Base-by-base conservation (phyloP, 1,139 yeast species). In the Sugiyamaella pinicola region DNA sequence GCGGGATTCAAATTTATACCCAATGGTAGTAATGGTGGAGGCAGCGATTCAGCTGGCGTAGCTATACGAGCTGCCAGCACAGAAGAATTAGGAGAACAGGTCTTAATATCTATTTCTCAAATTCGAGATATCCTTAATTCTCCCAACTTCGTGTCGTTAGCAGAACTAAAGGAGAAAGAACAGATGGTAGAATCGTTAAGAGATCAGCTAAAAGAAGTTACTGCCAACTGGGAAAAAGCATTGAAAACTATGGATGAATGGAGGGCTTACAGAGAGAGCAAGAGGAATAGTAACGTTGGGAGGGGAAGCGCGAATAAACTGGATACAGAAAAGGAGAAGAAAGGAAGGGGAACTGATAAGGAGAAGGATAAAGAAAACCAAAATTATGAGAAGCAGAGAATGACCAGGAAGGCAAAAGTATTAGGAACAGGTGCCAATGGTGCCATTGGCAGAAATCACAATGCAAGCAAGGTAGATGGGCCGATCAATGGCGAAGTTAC, bases 161-260 rank as follows among this genome's bases (percentile, higher is more conserved):
- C 57, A 8, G 66, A 63, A 26, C 49, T 64, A 44, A 47, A 56
- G 19, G 56, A 52, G 24, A 61, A 58, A 49, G 65, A 64, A 41
- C 51, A 52, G 7, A 58, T 60, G 45, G 55, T 62, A 4, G 54
- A 52, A 13, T 43, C 52, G 17, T 56, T 66, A 31, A 53, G 55
- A 21, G 58, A 55, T 10, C 64, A 64, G 54, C 54, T 66, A n/a
- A 49, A 54, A 17, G 64, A 62, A 34, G 56, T 61, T 40, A 63
- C 66, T 3, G 61, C 54, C 10, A 64, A 63, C 42, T 66, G 69
- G 69, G 59, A 62, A 37, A 55, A 56, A 39, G 68, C 69, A 0
- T 51, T 65, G 26, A 55, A 60, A 40, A 65, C 68, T 2, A 65
- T 65, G 66, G 68, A 66, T 24, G 65, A 65, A 35, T 66, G 69